phyloP scores from a whole-genome alignment of 2,329 filamentous ascomycete genomes.

The Xylaria sp. region DNA sequence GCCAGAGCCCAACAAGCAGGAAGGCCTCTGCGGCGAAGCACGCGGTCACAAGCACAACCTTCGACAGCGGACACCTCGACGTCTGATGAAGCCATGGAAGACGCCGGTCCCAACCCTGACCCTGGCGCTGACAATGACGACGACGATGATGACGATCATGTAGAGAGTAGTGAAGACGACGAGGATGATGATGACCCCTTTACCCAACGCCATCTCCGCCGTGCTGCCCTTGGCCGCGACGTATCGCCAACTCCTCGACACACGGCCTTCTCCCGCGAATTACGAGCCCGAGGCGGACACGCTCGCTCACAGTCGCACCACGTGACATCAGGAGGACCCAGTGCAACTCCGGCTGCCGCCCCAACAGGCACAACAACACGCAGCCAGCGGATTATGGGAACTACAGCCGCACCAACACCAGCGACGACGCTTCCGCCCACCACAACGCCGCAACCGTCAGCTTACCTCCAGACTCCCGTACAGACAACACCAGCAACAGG shows the following conservation, averaged over 20 bases:
- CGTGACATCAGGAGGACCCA: no score
- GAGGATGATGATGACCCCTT: constrained; percentile 26
- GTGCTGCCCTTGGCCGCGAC: constrained; percentile 13
- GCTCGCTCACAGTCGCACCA: constrained; percentile 13
- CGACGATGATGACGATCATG: background rate
- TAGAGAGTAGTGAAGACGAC: constrained; percentile 12
- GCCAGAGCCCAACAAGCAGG: constrained; percentile 2
- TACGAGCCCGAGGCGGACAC: constrained; percentile 20
- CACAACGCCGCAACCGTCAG: constrained; percentile 11
- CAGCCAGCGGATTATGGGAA: constrained; percentile 20
- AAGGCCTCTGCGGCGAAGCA: constrained; percentile 1
- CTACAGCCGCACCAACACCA: constrained; percentile 10
- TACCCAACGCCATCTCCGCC: constrained; percentile 23
- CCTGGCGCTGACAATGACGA: constrained; percentile 14
- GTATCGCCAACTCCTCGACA: constrained; percentile 23
- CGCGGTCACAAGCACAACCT: constrained; percentile 1
- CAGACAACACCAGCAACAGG: constrained; percentile 8
- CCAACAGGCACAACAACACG: constrained; percentile 7
- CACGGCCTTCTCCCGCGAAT: constrained; percentile 23
- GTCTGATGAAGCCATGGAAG: constrained; percentile 28
- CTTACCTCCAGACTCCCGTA: constrained; percentile 13
- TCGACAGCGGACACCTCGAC: constrained; percentile 24
- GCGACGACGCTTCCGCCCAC: background rate
- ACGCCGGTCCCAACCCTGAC: constrained; percentile 7
- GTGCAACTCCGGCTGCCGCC: constrained; percentile 4